Evolutionary conservation across 495 filamentous ascomycete genomes (phyloP), one percentile per base, ranked within the genome.

Genomic region (Lasiosphaeriaceae sp.): DNA sequence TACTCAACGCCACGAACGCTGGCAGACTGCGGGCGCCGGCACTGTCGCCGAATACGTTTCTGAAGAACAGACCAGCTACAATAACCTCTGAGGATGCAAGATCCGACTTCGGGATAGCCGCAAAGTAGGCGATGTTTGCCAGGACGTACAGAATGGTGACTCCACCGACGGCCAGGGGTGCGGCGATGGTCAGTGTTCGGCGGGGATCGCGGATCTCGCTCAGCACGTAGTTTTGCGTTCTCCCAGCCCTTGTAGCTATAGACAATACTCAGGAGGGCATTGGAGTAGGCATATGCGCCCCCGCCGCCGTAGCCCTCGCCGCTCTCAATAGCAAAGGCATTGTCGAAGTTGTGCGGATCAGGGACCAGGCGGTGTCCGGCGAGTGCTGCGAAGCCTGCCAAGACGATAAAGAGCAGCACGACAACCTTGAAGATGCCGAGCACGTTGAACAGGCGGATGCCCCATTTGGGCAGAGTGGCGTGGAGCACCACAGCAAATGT

Each of bases 371-470:
- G 23, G 57, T 83, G 73, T n/a, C 69, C 64, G 6, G 70, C 74
- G 14, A 77, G 47, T 14, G 67, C 72, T n/a, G 80, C 81, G 58
- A 85, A 80, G 0, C 84, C 83, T 3, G 79, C 71, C 26, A 86
- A 77, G 19, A 86, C 74, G 54, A 89, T 83, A 49, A 87, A 75
- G 9, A 84, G 41, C 14, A 89, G 75, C 48, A 89, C 76, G 11
- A 80, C 64, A 24, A 89, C 77, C 63, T 90, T 90, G 72, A 86
- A 75, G 5, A 85, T 72, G 22, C 83, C 86, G 0, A 90, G 79
- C 0, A 79, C 55, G 71, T 87, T 88, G 47, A 80, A 79, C 4
- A 88, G 76, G 26, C 78, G 74, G 47, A 89, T 75, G 12, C 86
- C 86, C 75, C 82, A 83, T 67, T 84, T 84, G 19, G 82, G 73